Conservation (phyloP, 192 early-diverging fungal species). For the Kickxella alabastrina region DNA sequence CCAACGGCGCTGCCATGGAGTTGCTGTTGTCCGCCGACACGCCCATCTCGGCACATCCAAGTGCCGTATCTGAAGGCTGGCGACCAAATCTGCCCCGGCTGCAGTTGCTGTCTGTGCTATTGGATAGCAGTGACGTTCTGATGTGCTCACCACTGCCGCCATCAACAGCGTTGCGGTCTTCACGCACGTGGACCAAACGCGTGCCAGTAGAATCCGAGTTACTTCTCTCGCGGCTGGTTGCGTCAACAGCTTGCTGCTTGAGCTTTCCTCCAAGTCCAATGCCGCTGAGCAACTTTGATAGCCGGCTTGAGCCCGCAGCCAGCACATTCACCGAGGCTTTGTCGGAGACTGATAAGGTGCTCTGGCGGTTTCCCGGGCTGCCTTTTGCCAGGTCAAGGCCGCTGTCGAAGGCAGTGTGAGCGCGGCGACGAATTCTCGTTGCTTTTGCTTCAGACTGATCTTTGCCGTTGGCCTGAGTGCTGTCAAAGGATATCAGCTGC, state of each 20-base stretch:
- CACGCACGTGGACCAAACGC: constrained; percentile 9
- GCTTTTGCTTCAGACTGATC: neutral
- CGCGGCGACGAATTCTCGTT: neutral
- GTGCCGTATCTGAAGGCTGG: no score
- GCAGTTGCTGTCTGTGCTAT: no score
- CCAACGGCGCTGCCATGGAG: no score
- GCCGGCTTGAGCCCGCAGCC: neutral
- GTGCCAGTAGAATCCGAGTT: constrained; percentile 14
- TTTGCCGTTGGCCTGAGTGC: neutral
- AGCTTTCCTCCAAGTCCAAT: constrained; percentile 2
- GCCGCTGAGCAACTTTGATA: constrained; percentile 1
- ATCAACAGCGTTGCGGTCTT: constrained; percentile 23
- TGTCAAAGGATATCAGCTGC: neutral
- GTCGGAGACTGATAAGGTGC: neutral
- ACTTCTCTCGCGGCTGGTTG: constrained; percentile 17
- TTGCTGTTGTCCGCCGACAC: no score
- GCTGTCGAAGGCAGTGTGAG: neutral
- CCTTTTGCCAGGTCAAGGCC: neutral
- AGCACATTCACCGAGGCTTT: neutral
- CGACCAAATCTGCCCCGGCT: no score
- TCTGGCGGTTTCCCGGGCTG: neutral
- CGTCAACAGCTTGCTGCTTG: neutral
- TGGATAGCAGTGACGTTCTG: no score
- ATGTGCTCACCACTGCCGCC: no score
- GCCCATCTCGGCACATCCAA: no score